A percentile compares a stretch with the other conserved stretches of the same genome.
Evolutionary conservation across 805 yeast genomes (phyloP).

Genomic region (Kurtzmaniella fragi): DNA sequence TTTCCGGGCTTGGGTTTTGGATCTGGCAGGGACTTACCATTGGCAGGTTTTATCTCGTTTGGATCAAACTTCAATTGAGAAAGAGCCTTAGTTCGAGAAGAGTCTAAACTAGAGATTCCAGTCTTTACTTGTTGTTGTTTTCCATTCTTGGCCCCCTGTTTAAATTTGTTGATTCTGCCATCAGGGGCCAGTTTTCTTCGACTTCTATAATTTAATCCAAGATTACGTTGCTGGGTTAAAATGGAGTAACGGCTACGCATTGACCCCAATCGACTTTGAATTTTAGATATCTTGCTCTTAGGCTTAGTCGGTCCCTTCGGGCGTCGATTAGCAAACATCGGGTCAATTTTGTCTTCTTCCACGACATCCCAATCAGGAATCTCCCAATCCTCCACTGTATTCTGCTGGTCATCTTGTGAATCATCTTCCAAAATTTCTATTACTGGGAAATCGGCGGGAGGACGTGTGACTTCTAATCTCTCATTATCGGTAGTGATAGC

Average conservation of each 20-base stretch:
- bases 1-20: too few species aligned
- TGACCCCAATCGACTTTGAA: neutral
- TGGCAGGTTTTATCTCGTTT: neutral
- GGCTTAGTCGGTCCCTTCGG: neutral
- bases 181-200: neutral
- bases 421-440: too few species aligned
- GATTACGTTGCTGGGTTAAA: neutral
- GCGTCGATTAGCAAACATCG: slow-evolving; percentile 10
- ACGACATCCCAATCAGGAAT: slow-evolving; percentile 8
- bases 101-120: too few species aligned
- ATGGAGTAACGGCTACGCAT: too few species aligned
- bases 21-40: too few species aligned
- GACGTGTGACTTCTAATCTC: neutral
- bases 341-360: slow-evolving; percentile 14
- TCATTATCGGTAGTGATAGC: neutral
- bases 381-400: slow-evolving; percentile 3
- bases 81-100: neutral
- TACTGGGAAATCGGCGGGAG: neutral
- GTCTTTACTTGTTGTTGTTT: too few species aligned
- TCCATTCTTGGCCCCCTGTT: too few species aligned
- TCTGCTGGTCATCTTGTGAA: too few species aligned
- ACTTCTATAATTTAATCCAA: neutral
- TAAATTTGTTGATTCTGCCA: neutral
- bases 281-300: neutral
- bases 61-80: neutral